A percentile compares a stretch with the other conserved stretches of the same genome.
Conservation (phyloP, 345 rosid genomes). For the Viola odorata region DNA sequence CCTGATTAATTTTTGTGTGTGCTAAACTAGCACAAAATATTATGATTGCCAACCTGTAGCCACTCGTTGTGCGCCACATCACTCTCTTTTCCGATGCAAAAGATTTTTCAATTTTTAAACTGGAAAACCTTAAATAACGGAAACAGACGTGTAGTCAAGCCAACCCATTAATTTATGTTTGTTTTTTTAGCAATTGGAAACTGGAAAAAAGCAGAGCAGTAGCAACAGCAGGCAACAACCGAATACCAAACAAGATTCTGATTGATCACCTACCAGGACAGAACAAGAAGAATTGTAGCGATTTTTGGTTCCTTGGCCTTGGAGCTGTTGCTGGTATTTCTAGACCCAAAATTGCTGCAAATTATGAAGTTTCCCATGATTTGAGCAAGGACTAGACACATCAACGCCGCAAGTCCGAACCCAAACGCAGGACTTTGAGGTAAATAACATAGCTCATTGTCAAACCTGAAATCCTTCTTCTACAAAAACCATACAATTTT, state of each 20-base stretch:
- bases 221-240: background rate
- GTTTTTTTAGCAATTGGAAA: too few species aligned
- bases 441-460: conserved; percentile 51
- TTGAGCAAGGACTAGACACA: conserved; percentile 49
- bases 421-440: conserved; percentile 42
- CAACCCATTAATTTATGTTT: too few species aligned
- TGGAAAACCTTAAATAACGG: too few species aligned
- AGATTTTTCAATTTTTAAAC: too few species aligned
- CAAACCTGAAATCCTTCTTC: conserved; percentile 57
- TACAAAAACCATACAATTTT: conserved; percentile 11
- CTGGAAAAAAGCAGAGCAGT: too few species aligned
- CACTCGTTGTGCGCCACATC: too few species aligned
- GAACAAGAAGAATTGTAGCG: conserved; percentile 29
- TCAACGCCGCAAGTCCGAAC: conserved; percentile 49
- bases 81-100: too few species aligned
- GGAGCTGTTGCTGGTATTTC: conserved; percentile 18
- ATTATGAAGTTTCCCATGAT: conserved; percentile 41
- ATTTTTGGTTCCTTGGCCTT: conserved; percentile 21
- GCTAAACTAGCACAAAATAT: too few species aligned
- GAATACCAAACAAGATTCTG: background rate
- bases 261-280: conserved; percentile 58
- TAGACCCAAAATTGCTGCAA: conserved; percentile 21
- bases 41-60: too few species aligned
- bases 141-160: too few species aligned
- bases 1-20: too few species aligned